Evolutionary conservation across 2,329 filamentous ascomycete species (phyloP).

Genomic region (Ophiocordyceps unilateralis): DNA sequence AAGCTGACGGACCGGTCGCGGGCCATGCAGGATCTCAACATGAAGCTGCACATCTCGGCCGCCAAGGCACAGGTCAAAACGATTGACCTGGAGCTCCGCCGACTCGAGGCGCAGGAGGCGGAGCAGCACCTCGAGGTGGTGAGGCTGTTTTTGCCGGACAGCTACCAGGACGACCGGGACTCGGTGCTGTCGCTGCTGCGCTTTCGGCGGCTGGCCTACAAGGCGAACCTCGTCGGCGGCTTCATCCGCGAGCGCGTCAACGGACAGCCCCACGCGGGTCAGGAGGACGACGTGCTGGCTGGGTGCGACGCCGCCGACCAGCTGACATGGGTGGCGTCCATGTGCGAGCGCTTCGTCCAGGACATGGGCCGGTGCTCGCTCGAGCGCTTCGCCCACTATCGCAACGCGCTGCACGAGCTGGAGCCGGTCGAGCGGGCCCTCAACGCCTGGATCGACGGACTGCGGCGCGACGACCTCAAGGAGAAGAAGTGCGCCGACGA

Average conservation of each 20-base stretch:
- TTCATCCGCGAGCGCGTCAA: constrained; percentile 67
- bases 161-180: constrained; percentile 62
- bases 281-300: constrained; percentile 63
- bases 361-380: constrained; percentile 64
- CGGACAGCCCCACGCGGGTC: constrained; percentile 46
- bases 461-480: constrained; percentile 73
- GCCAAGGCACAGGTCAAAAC: constrained; percentile 87
- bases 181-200: constrained; percentile 78
- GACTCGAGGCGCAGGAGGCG: constrained; percentile 77
- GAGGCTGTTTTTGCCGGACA: constrained; percentile 75
- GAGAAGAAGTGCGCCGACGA: constrained; percentile 69
- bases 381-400: constrained; percentile 62
- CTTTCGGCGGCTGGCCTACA: constrained; percentile 79
- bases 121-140: constrained; percentile 78
- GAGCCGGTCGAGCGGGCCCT: constrained; percentile 81
- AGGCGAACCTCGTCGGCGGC: constrained; percentile 59
- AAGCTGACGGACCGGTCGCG: constrained; percentile 76
- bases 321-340: constrained; percentile 64
- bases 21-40: constrained; percentile 92
- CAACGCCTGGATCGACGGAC: constrained; percentile 71
- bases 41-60: constrained; percentile 80
- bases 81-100: constrained; percentile 75
- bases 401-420: constrained; percentile 68
- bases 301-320: constrained; percentile 73
- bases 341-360: constrained; percentile 71